Conservation (phyloP, 192 early-diverging fungal species). For the Allomyces arbusculus region DNA sequence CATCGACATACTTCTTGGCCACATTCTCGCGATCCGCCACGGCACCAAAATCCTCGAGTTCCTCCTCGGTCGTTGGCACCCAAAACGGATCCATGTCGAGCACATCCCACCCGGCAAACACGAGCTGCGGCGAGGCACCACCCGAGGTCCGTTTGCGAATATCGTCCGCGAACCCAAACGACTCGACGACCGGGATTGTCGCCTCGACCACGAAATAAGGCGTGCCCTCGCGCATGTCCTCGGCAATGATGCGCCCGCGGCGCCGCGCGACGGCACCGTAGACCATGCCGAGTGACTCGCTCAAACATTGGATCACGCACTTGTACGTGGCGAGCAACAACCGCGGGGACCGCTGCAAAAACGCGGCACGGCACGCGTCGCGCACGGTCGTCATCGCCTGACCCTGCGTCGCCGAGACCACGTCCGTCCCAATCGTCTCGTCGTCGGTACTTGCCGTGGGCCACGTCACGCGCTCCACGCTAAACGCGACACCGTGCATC, state of each 20-base stretch:
- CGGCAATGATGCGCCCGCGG: conserved; percentile 75
- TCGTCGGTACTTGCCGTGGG: conserved; percentile 5
- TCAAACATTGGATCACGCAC: conserved; percentile 88
- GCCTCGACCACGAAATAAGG: conserved; percentile 82
- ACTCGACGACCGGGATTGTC: conserved; percentile 80
- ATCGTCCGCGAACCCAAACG: conserved; percentile 97
- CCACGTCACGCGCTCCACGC: conserved; percentile 38
- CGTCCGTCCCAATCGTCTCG: conserved; percentile 1
- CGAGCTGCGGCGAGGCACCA: conserved; percentile 80
- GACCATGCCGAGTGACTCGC: conserved; percentile 85
- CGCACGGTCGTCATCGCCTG: conserved; percentile 74
- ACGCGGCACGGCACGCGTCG: conserved; percentile 61
- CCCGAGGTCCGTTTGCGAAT: conserved; percentile 90
- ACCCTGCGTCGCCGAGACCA: conserved; percentile 16
- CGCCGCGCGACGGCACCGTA: conserved; percentile 82
- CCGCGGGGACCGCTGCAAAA: conserved; percentile 84
- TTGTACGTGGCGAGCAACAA: conserved; percentile 91
- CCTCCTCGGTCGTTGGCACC: conserved; percentile 93
- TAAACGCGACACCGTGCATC: conserved; percentile 60
- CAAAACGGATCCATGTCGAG: conserved; percentile 92
- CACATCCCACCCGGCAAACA: conserved; percentile 78
- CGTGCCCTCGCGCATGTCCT: conserved; percentile 96
- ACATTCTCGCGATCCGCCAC: conserved; percentile 92
- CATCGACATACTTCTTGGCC: conserved; percentile 92
- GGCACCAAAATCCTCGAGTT: conserved; percentile 92